These are phyloP conservation scores for Blastomyces parvus DNA, from an alignment of 2,329 filamentous ascomycete genomes.

Conservation along the genomic window DNA sequence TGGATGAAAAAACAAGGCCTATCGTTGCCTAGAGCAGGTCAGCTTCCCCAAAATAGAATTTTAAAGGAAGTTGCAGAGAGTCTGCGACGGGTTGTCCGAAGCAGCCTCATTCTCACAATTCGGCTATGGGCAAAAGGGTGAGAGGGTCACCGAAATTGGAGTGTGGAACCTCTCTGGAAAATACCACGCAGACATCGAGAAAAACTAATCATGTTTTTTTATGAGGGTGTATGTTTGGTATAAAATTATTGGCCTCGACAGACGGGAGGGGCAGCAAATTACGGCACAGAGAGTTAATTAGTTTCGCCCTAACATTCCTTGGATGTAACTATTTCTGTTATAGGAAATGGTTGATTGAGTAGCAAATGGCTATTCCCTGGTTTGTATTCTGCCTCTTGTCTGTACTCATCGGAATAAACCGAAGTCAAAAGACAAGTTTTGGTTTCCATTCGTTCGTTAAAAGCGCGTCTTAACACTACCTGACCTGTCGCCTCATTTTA, in stretches of 20 bases:
- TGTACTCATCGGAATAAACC: background rate
- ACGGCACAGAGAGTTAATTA: background rate
- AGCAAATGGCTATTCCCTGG: background rate
- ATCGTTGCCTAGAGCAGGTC: background rate
- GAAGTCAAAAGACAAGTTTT: background rate
- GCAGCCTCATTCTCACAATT: background rate
- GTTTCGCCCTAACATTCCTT: background rate
- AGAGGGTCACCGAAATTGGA: background rate
- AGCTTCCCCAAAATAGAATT: too few species aligned
- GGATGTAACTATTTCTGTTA: background rate
- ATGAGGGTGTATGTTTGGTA: background rate
- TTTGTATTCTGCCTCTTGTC: background rate
- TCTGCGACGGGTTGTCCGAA: too few species aligned
- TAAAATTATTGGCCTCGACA: background rate
- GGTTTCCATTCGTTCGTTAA: background rate
- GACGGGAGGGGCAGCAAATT: background rate
- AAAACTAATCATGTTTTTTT: background rate
- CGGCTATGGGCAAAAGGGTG: background rate
- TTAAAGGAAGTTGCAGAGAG: background rate
- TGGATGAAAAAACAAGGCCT: background rate
- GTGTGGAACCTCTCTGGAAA: background rate
- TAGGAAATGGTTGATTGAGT: background rate
- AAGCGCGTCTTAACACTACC: background rate
- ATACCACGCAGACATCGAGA: background rate
- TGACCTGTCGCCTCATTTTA: background rate